These are phyloP conservation scores for Arthrobotrys conoides DNA, from an alignment of 2,329 filamentous ascomycete genomes.

Conservation along the genomic window DNA sequence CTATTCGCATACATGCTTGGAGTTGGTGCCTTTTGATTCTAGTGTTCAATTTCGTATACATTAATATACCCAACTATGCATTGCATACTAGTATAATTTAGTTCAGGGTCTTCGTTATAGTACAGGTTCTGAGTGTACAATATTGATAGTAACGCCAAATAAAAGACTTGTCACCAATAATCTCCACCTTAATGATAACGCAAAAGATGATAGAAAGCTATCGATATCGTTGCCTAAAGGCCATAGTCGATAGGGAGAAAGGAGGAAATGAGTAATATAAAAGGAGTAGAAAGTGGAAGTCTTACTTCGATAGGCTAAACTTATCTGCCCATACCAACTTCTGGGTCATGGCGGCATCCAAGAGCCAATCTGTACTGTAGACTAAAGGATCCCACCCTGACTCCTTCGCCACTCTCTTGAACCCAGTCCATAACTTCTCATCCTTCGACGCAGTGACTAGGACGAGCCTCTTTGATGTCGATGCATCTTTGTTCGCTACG, in stretches of 20 bases:
- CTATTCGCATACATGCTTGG: slow-evolving; percentile 20
- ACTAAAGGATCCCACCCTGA: slow-evolving; percentile 85
- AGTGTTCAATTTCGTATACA: neutral
- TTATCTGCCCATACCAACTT: slow-evolving; percentile 77
- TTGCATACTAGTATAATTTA: slow-evolving; percentile 34
- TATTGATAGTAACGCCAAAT: slow-evolving; percentile 39
- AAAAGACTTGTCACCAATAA: slow-evolving; percentile 15
- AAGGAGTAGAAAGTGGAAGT: slow-evolving; percentile 58
- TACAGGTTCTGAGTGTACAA: slow-evolving; percentile 21
- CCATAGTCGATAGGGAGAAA: neutral
- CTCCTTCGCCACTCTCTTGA: slow-evolving; percentile 82
- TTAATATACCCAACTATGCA: slow-evolving; percentile 33
- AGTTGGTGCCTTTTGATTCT: slow-evolving; percentile 7
- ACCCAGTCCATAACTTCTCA: slow-evolving; percentile 81
- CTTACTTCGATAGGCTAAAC: slow-evolving; percentile 69
- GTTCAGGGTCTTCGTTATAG: slow-evolving; percentile 14
- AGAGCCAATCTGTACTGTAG: slow-evolving; percentile 88
- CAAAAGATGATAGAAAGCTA: slow-evolving; percentile 4
- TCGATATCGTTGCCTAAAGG: too few species aligned
- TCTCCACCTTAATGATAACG: slow-evolving; percentile 8
- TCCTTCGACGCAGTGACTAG: slow-evolving; percentile 81
- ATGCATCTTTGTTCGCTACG: slow-evolving; percentile 52
- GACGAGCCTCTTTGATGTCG: slow-evolving; percentile 61
- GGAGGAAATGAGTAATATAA: neutral
- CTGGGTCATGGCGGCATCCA: slow-evolving; percentile 91